Evolutionary conservation across 768 basidiomycete genomes (phyloP).

Genomic region (Rhodotorula paludigena): DNA sequence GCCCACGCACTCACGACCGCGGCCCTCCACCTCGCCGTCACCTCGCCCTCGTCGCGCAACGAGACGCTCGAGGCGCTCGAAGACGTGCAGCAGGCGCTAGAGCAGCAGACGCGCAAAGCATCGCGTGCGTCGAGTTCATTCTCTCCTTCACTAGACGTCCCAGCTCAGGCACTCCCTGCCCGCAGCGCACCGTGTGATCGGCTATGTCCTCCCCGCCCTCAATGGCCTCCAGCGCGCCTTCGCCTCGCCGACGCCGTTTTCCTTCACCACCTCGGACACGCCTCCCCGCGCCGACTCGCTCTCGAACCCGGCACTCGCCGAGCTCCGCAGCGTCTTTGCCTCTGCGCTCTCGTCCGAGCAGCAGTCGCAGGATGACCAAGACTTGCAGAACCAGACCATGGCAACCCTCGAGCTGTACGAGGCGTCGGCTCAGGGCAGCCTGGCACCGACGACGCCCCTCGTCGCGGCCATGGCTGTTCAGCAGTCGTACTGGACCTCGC

Average conservation of each 20-base stretch:
- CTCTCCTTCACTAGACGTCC: background rate
- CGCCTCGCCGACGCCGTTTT: slow-evolving; percentile 48
- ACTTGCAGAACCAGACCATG: slow-evolving; percentile 62
- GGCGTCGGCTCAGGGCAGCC: slow-evolving; percentile 62
- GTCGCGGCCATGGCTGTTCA: slow-evolving; percentile 33
- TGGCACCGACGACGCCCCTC: slow-evolving; percentile 65
- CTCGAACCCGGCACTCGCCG: background rate
- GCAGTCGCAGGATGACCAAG: slow-evolving; percentile 61
- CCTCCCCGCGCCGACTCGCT: background rate
- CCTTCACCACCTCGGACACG: background rate
- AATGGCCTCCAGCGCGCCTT: slow-evolving; percentile 84
- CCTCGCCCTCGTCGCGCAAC: background rate
- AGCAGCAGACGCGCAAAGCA: background rate
- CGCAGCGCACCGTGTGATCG: slow-evolving; percentile 65
- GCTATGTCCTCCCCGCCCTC: slow-evolving; percentile 70
- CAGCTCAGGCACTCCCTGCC: background rate
- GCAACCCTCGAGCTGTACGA: slow-evolving; percentile 63
- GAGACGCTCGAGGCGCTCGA: background rate
- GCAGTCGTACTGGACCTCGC: slow-evolving; percentile 5
- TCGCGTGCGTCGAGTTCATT: background rate
- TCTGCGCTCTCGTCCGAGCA: slow-evolving; percentile 54
- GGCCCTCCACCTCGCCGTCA: slow-evolving; percentile 63
- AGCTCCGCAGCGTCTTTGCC: background rate
- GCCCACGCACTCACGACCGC: slow-evolving; percentile 73
- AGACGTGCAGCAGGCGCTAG: background rate